phyloP scores from a whole-genome alignment of 2,329 filamentous ascomycete species.

The Tolypocladium paradoxum region DNA sequence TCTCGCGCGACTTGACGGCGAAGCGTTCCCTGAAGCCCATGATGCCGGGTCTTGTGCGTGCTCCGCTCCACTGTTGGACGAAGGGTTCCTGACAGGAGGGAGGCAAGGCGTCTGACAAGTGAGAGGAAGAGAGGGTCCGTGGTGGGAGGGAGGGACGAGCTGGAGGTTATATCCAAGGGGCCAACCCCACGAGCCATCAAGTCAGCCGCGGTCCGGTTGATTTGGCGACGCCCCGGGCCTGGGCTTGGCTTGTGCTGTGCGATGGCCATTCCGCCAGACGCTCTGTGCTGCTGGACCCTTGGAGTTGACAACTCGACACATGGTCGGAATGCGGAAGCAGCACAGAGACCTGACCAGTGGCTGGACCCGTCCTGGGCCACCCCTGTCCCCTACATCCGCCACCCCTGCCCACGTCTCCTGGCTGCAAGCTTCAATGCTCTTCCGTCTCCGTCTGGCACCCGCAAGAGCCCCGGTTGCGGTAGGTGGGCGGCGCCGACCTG shows the following conservation, averaged over 20 bases:
- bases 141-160: neutral
- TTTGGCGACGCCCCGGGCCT: neutral
- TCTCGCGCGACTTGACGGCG: conserved; percentile 7
- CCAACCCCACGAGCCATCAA: neutral
- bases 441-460: neutral
- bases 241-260: neutral
- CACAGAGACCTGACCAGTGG: neutral
- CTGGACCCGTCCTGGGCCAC: neutral
- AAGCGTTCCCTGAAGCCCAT: conserved; percentile 13
- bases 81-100: neutral
- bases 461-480: neutral
- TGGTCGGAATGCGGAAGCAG: neutral
- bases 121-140: neutral
- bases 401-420: neutral
- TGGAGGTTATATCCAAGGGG: conserved; percentile 6
- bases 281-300: neutral
- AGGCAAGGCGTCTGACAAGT: neutral
- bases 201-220: neutral
- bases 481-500: neutral
- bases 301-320: neutral
- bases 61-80: neutral
- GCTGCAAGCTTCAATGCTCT: too few species aligned
- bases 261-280: neutral
- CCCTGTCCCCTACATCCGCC: neutral
- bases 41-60: neutral